phyloP scores from a whole-genome alignment of 108 stramenopile species.

The Cyclotella atomus region DNA sequence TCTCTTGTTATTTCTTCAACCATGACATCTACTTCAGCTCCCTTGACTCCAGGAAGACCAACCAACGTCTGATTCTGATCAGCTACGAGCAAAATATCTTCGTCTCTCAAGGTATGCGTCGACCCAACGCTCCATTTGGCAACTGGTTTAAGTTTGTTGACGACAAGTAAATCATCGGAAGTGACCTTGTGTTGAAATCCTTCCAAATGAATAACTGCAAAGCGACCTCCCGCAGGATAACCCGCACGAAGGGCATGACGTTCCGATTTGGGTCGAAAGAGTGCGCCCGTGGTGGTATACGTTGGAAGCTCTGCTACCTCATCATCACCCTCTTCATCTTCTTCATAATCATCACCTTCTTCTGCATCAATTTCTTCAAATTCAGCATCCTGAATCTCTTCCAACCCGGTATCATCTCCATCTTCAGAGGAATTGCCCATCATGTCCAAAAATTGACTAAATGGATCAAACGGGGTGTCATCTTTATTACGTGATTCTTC shows the following conservation, averaged over 20 bases:
- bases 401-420: neutral
- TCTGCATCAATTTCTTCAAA: neutral
- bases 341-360: constrained; percentile 38
- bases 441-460: constrained; percentile 57
- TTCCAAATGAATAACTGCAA: constrained; percentile 75
- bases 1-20: constrained; percentile 92
- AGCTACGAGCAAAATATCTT: constrained; percentile 74
- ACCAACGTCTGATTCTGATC: constrained; percentile 72
- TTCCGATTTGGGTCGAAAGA: constrained; percentile 63
- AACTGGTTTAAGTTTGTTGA: constrained; percentile 77
- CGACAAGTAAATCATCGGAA: constrained; percentile 79
- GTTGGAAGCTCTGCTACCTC: neutral
- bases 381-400: neutral
- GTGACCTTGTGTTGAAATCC: constrained; percentile 90
- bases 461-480: constrained; percentile 82
- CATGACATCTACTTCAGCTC: constrained; percentile 83
- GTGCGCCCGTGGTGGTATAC: constrained; percentile 68
- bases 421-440: constrained; percentile 23
- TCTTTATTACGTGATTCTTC: constrained; percentile 77
- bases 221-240: constrained; percentile 75
- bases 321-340: constrained; percentile 51
- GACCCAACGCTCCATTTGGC: constrained; percentile 70
- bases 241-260: constrained; percentile 66
- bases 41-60: constrained; percentile 77
- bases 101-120: constrained; percentile 63